Percentiles rank a stretch among this genome's conserved stretches.
Evolutionary conservation across 2,329 filamentous ascomycete species (phyloP).

Genomic region (Calonectria pseudoreteaudii): DNA sequence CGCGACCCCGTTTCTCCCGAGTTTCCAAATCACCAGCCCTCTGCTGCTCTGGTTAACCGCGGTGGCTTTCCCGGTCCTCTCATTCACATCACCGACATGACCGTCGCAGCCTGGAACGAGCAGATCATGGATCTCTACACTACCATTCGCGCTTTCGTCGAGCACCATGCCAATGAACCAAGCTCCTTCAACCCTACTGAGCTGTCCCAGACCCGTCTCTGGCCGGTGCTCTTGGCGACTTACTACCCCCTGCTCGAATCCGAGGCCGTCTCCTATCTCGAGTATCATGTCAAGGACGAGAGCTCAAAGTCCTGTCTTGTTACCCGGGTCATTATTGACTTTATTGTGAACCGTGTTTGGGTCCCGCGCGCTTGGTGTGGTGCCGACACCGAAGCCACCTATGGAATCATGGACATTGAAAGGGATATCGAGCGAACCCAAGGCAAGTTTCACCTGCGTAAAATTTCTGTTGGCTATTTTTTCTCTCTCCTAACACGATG

Average conservation of each 20-base stretch:
- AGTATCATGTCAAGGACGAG: slow-evolving; percentile 53
- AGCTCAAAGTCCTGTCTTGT: slow-evolving; percentile 57
- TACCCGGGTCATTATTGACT: slow-evolving; percentile 56
- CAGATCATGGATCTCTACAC: slow-evolving; percentile 52
- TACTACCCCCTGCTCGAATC: slow-evolving; percentile 52
- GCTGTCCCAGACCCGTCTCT: slow-evolving; percentile 47
- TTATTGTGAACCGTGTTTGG: slow-evolving; percentile 56
- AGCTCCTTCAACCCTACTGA: slow-evolving; percentile 44
- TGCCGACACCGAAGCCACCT: slow-evolving; percentile 49
- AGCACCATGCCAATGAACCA: slow-evolving; percentile 48
- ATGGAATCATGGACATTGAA: slow-evolving; percentile 50
- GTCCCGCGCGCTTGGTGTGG: slow-evolving; percentile 54
- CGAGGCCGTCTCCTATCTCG: slow-evolving; percentile 55
- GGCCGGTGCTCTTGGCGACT: slow-evolving; percentile 51
- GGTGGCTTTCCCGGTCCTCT: slow-evolving; percentile 40
- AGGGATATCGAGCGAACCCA: slow-evolving; percentile 50
- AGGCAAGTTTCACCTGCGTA: slow-evolving; percentile 40
- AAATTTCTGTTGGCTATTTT: neutral
- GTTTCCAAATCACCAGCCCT: slow-evolving; percentile 21
- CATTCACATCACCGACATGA: slow-evolving; percentile 51
- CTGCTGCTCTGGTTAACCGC: slow-evolving; percentile 35
- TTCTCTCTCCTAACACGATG: slow-evolving; percentile 15
- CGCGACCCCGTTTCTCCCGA: slow-evolving; percentile 42
- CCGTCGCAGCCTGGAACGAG: slow-evolving; percentile 50
- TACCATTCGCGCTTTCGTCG: slow-evolving; percentile 51